Percentiles rank a stretch among this genome's conserved stretches.
These are phyloP conservation scores for Scutellaria minor DNA, from an alignment of 257 asterid species.

Conservation along the genomic window DNA sequence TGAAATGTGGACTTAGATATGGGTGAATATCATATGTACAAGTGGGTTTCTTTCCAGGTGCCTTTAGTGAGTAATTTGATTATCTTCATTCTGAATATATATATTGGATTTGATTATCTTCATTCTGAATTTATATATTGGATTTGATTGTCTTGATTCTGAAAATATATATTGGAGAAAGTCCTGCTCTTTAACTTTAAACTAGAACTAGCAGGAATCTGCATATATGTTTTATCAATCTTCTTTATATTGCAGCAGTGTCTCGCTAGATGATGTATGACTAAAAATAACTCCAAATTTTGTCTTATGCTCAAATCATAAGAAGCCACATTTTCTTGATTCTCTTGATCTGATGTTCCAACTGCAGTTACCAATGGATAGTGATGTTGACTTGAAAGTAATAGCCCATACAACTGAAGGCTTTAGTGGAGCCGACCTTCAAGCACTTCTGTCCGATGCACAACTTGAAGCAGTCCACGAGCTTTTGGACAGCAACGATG, in stretches of 20 bases:
- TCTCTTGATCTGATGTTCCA: conserved; percentile 8
- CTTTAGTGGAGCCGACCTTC: conserved; percentile 98
- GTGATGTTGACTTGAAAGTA: conserved; percentile 71
- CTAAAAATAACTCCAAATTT: neutral
- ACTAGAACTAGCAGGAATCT: neutral
- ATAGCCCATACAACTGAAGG: conserved; percentile 77
- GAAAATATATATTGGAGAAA: too few relatives aligned
- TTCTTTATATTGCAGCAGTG: neutral
- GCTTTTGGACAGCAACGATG: conserved; percentile 55
- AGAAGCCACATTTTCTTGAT: conserved; percentile 2
- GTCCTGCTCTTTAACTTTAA: neutral
- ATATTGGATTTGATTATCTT: too few relatives aligned
- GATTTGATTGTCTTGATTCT: too few relatives aligned
- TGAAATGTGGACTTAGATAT: too few relatives aligned
- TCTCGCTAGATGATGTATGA: neutral
- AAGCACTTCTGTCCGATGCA: conserved; percentile 90
- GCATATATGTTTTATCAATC: neutral
- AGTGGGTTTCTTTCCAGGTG: too few relatives aligned
- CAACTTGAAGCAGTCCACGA: conserved; percentile 94
- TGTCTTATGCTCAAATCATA: conserved; percentile 14
- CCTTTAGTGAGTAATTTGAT: too few relatives aligned
- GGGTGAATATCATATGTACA: too few relatives aligned
- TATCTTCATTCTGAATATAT: too few relatives aligned
- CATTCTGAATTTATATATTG: too few relatives aligned
- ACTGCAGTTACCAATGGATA: conserved; percentile 75